A percentile compares a stretch with the other conserved stretches of the same genome.
phyloP scores from a whole-genome alignment of 2,329 filamentous ascomycete genomes.

The Coniella lustricola region DNA sequence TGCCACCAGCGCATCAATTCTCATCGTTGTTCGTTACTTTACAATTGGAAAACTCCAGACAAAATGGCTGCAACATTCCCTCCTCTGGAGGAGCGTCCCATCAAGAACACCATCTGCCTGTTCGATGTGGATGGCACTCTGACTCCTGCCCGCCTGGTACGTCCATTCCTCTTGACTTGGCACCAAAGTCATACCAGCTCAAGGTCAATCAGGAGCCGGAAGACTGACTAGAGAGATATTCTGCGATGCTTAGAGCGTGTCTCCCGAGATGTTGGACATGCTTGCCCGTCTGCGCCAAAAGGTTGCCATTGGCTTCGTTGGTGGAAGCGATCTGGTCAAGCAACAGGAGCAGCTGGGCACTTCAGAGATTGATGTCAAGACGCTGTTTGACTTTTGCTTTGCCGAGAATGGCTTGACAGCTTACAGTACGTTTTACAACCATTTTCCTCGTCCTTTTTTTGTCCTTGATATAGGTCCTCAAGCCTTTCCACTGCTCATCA shows the following conservation, averaged over 20 bases:
- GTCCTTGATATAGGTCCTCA: too few species aligned
- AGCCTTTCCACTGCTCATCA: too few species aligned
- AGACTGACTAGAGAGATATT: not conserved
- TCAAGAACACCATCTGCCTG: slow-evolving; percentile 89
- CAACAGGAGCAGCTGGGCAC: slow-evolving; percentile 93
- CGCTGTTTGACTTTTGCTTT: slow-evolving; percentile 97
- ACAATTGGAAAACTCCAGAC: not conserved
- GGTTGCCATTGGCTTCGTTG: slow-evolving; percentile 84
- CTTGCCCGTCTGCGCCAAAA: slow-evolving; percentile 78
- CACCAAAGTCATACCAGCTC: not conserved
- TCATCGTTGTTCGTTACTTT: slow-evolving; percentile 8
- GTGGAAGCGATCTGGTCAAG: slow-evolving; percentile 85
- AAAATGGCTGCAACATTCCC: slow-evolving; percentile 52
- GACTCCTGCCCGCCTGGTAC: slow-evolving; percentile 70
- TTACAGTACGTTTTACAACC: too few species aligned
- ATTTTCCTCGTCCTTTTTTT: too few species aligned
- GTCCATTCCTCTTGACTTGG: not conserved
- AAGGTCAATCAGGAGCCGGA: too few species aligned
- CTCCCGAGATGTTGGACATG: slow-evolving; percentile 74
- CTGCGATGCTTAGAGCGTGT: slow-evolving; percentile 50
- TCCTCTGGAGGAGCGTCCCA: slow-evolving; percentile 71
- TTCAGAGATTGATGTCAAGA: slow-evolving; percentile 59
- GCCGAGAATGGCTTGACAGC: slow-evolving; percentile 93
- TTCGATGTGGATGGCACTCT: slow-evolving; percentile 97
- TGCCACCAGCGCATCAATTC: slow-evolving; percentile 9